A percentile compares a stretch with the other conserved stretches of the same genome.
phyloP scores from a whole-genome alignment of 176 grass and related monocot species.

The Leersia perrieri region DNA sequence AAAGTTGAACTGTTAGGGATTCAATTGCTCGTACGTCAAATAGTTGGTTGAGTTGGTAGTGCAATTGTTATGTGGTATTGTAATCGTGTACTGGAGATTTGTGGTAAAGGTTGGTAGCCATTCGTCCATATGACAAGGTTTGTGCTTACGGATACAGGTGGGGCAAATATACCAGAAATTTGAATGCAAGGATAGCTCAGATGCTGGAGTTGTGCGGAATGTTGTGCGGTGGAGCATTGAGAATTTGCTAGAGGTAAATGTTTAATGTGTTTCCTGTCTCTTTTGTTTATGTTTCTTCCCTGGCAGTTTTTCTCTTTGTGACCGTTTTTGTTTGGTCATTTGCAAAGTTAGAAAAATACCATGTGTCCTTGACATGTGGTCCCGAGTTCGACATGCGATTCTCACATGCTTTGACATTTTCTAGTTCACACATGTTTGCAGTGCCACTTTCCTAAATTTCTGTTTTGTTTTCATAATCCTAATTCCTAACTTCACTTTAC shows the following conservation, averaged over 20 bases:
- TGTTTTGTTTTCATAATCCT: background rate
- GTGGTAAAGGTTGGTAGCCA: background rate
- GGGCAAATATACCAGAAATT: conserved; percentile 98
- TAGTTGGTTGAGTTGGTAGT: background rate
- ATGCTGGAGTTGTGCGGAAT: conserved; percentile 73
- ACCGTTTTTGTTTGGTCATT: background rate
- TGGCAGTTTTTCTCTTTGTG: background rate
- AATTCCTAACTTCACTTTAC: background rate
- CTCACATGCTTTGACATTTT: background rate
- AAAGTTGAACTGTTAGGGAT: background rate
- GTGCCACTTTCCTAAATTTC: background rate
- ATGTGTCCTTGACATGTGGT: background rate
- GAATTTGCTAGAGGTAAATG: conserved; percentile 76
- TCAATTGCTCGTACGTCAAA: background rate
- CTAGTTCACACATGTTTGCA: background rate
- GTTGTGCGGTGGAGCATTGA: conserved; percentile 91
- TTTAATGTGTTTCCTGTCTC: background rate
- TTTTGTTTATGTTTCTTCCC: background rate
- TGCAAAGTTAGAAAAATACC: background rate
- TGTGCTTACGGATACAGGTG: conserved; percentile 50
- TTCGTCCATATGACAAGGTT: background rate
- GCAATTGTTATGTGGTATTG: background rate
- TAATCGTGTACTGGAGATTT: conserved; percentile 1
- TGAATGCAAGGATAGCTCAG: conserved; percentile 67
- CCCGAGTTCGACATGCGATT: background rate